Evolutionary conservation across 257 asterid species (phyloP).

Genomic region (Leonotis leonurus): DNA sequence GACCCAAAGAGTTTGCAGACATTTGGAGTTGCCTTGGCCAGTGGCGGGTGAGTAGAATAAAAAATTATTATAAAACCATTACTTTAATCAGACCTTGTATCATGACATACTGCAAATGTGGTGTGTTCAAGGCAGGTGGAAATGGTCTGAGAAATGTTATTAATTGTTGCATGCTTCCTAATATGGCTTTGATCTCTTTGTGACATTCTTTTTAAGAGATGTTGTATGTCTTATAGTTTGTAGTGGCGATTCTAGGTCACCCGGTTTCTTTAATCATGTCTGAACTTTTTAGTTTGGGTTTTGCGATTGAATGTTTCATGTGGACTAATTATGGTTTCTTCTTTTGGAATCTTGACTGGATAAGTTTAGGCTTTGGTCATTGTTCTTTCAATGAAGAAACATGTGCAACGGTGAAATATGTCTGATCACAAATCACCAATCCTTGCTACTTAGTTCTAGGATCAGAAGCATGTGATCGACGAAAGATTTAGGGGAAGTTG

Average conservation of each 20-base stretch:
- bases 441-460: neutral
- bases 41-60: slow-evolving; percentile 70
- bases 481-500: neutral
- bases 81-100: neutral
- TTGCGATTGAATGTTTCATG: neutral
- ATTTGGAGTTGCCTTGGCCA: slow-evolving; percentile 80
- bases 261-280: neutral
- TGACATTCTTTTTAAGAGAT: no score
- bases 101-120: neutral
- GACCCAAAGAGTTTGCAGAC: slow-evolving; percentile 71
- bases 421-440: neutral
- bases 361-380: neutral
- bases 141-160: neutral
- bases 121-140: neutral
- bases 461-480: neutral
- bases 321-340: neutral
- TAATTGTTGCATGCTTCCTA: neutral
- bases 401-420: neutral
- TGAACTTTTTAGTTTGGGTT: neutral
- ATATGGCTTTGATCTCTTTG: neutral
- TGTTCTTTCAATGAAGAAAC: neutral
- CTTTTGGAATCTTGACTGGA: neutral
- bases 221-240: neutral
- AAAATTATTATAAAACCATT: neutral
- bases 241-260: neutral